phyloP scores from a whole-genome alignment of 805 yeast species.

The Ogataea minuta region DNA sequence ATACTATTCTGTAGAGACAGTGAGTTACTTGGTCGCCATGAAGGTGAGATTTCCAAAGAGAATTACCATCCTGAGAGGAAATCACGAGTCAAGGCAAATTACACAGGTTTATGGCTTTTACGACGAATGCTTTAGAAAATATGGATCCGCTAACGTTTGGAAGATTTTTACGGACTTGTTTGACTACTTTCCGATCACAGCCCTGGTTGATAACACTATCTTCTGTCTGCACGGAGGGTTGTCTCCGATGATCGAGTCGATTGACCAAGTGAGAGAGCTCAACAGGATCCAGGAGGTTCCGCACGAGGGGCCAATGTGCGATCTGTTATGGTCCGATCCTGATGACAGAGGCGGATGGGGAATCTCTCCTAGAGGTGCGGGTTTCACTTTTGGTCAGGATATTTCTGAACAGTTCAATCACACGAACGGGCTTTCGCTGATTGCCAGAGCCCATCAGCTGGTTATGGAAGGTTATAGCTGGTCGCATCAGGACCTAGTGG shows the following conservation, averaged over 20 bases:
- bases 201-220: conserved; percentile 84
- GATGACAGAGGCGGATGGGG: conserved; percentile 99
- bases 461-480: conserved; percentile 98
- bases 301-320: conserved; percentile 98
- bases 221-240: conserved; percentile 94
- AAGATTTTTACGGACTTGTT: conserved; percentile 86
- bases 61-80: conserved; percentile 90
- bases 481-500: conserved; percentile 93
- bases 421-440: conserved; percentile 76
- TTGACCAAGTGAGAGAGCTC: conserved; percentile 87
- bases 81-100: conserved; percentile 93
- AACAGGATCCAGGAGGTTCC: conserved; percentile 95
- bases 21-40: conserved; percentile 83
- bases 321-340: conserved; percentile 94
- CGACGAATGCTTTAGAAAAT: conserved; percentile 91
- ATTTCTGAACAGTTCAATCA: conserved; percentile 92
- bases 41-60: conserved; percentile 89
- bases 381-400: conserved; percentile 96
- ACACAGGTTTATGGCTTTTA: conserved; percentile 96
- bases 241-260: conserved; percentile 90
- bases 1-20: conserved; percentile 88
- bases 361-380: conserved; percentile 96
- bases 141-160: conserved; percentile 93
- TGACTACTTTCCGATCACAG: conserved; percentile 92
- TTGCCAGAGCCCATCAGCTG: conserved; percentile 94